phyloP scores from a whole-genome alignment of 2,329 filamentous ascomycete species.

The Neopestalotiopsis sp. region DNA sequence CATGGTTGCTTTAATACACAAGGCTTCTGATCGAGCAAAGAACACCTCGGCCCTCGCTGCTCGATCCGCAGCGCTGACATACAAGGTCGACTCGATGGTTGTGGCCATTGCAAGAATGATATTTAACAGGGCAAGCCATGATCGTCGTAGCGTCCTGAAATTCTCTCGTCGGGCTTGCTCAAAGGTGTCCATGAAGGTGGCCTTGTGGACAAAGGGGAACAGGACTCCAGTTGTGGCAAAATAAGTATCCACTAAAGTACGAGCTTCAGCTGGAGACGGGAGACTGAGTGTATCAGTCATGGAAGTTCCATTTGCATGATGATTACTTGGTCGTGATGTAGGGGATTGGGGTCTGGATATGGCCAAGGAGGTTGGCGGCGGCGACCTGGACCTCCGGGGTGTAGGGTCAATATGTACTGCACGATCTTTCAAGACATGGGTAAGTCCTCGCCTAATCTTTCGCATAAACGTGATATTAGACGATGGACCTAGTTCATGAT shows the following conservation, averaged over 20 bases:
- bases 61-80: conserved; percentile 40
- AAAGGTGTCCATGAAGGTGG: conserved; percentile 13
- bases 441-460: not conserved
- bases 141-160: conserved; percentile 44
- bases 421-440: not conserved
- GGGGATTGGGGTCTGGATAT: conserved; percentile 13
- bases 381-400: not conserved
- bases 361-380: not conserved
- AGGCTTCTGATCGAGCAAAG: conserved; percentile 47
- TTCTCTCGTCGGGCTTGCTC: conserved; percentile 18
- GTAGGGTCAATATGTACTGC: not conserved
- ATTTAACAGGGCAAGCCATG: conserved; percentile 57
- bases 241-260: not conserved
- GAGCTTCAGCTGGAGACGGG: conserved; percentile 7
- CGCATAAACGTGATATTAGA: conserved; percentile 16
- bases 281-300: not conserved
- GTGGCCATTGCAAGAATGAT: conserved; percentile 55
- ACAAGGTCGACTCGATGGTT: conserved; percentile 37
- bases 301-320: not conserved
- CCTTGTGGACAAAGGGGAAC: conserved; percentile 14
- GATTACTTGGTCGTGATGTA: not conserved
- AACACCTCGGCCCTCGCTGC: conserved; percentile 49
- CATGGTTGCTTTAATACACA: conserved; percentile 49
- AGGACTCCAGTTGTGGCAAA: conserved; percentile 13
- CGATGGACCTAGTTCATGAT: conserved; percentile 10